Conservation (phyloP, 2,329 filamentous ascomycete genomes). For the Hypoxylon sp. region DNA sequence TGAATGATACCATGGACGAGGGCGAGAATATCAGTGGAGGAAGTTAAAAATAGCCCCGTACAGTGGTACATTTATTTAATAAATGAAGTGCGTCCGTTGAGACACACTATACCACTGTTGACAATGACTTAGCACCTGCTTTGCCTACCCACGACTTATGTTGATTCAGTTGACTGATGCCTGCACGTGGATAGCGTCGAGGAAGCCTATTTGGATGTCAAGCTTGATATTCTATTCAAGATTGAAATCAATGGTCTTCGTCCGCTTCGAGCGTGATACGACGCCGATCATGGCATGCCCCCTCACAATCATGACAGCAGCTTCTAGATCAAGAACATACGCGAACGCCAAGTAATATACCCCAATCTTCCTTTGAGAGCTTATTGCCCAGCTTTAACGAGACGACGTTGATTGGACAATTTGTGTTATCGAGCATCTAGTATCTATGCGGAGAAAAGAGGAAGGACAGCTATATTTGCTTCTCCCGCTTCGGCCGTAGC, state of each 20-base stretch:
- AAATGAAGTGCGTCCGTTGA: constrained; percentile 28
- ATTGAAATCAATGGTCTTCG: not conserved
- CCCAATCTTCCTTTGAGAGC: constrained; percentile 6
- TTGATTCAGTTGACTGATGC: not conserved
- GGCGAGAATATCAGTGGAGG: constrained; percentile 27
- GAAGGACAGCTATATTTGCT: not conserved
- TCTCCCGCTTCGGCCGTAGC: constrained; percentile 9
- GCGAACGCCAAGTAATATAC: constrained; percentile 23
- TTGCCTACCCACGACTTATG: not conserved
- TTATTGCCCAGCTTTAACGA: constrained; percentile 11
- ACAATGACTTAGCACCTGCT: not conserved
- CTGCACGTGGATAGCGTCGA: not conserved
- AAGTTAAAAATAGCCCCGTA: constrained; percentile 11
- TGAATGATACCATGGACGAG: constrained; percentile 35
- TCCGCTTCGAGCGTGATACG: not conserved
- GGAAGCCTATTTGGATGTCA: not conserved
- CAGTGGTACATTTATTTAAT: constrained; percentile 39
- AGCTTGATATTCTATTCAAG: not conserved
- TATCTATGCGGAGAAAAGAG: constrained; percentile 7
- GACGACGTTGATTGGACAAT: constrained; percentile 34
- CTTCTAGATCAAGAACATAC: constrained; percentile 34
- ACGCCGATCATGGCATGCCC: constrained; percentile 11
- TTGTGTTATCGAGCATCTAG: constrained; percentile 16
- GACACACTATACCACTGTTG: constrained; percentile 19
- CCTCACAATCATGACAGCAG: constrained; percentile 4